Percentiles rank a stretch among this genome's conserved stretches.
These are phyloP conservation scores for Pestalotiopsis sp. DNA, from an alignment of 2,329 filamentous ascomycete genomes.

Conservation along the genomic window DNA sequence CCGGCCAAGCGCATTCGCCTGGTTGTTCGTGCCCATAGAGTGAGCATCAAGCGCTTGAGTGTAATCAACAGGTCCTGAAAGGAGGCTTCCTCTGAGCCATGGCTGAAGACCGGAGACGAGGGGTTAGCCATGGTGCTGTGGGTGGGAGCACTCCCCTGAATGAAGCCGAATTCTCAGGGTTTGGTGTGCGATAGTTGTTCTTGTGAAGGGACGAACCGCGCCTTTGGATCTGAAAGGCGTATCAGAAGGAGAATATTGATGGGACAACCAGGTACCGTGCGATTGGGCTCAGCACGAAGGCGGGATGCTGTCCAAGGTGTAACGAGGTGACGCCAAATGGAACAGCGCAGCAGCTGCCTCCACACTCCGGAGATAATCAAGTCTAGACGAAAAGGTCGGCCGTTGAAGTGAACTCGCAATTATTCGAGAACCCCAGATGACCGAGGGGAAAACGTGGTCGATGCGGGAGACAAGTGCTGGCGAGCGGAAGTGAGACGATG, in stretches of 20 bases:
- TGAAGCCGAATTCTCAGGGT: neutral
- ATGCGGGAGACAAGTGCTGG: neutral
- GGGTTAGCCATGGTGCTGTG: conserved; percentile 15
- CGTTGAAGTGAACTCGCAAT: neutral
- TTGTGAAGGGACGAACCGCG: neutral
- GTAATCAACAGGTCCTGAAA: conserved; percentile 24
- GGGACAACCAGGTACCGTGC: neutral
- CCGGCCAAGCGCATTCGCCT: conserved; percentile 35
- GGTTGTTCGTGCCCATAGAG: conserved; percentile 35
- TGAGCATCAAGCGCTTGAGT: conserved; percentile 22
- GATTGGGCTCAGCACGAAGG: neutral
- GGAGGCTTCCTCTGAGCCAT: conserved; percentile 18
- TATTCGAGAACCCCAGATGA: neutral
- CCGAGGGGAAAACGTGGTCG: neutral
- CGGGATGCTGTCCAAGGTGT: conserved; percentile 4
- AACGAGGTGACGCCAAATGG: conserved; percentile 9
- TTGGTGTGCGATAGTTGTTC: neutral
- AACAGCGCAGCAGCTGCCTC: neutral
- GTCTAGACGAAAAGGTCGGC: neutral
- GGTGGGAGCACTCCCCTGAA: conserved; percentile 14
- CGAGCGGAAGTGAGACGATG: neutral
- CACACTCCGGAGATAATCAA: conserved; percentile 1
- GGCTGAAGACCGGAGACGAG: neutral
- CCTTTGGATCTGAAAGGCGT: neutral
- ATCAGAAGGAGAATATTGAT: neutral